phyloP scores from a whole-genome alignment of 176 grass and related monocot genomes.

The Dendrocalamus sinicus region DNA sequence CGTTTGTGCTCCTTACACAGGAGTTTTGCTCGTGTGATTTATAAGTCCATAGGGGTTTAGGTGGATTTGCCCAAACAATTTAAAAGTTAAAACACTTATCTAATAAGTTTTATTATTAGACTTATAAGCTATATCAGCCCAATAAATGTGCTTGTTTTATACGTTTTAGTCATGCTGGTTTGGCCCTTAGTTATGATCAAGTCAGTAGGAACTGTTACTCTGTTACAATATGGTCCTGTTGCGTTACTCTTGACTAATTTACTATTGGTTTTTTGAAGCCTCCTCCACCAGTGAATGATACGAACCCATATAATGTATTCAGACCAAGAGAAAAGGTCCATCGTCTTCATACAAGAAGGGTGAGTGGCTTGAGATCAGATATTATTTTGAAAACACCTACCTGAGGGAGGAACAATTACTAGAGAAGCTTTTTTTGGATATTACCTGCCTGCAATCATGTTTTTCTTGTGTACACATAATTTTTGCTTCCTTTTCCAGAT shows the following conservation, averaged over 20 bases:
- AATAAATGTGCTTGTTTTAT: background rate
- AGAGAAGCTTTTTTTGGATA: conserved; percentile 9
- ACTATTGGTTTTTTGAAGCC: conserved; percentile 65
- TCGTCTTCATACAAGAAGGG: conserved; percentile 97
- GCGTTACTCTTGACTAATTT: conserved; percentile 39
- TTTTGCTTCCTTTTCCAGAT: conserved; percentile 67
- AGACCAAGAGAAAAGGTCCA: conserved; percentile 96
- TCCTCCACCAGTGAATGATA: conserved; percentile 93
- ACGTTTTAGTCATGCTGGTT: background rate
- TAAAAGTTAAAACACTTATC: background rate
- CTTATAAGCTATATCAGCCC: background rate
- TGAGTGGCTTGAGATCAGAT: conserved; percentile 43
- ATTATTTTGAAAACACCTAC: conserved; percentile 24
- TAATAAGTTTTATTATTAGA: conserved; percentile 5
- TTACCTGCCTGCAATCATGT: background rate
- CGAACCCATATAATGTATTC: conserved; percentile 99
- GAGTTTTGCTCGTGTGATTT: background rate
- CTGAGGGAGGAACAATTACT: conserved; percentile 1
- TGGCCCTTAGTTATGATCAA: background rate
- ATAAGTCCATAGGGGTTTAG: background rate
- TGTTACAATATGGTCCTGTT: conserved; percentile 33
- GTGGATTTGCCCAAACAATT: background rate
- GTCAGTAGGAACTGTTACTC: background rate
- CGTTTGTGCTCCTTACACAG: background rate
- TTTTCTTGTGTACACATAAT: conserved; percentile 35